Conservation (phyloP, 257 asterid genomes). For the Plantago major region DNA sequence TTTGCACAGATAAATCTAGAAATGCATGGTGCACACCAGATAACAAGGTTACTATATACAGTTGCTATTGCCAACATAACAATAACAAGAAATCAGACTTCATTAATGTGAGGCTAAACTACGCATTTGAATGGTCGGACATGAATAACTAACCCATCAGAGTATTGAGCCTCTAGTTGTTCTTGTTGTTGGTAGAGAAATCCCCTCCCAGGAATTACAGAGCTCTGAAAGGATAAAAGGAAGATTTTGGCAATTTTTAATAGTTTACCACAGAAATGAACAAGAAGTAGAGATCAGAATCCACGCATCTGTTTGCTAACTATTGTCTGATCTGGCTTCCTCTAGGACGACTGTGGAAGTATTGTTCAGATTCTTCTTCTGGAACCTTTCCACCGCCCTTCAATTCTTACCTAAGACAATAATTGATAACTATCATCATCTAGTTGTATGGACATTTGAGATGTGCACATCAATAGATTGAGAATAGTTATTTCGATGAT, state of each 20-base stretch:
- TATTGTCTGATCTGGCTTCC: slow-evolving; percentile 76
- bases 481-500: slow-evolving; percentile 8
- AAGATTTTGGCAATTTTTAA: slow-evolving; percentile 17
- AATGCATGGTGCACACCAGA: slow-evolving; percentile 1
- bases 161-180: slow-evolving; percentile 54
- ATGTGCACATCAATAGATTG: slow-evolving; percentile 11
- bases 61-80: not conserved
- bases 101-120: slow-evolving; percentile 4
- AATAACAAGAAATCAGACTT: slow-evolving; percentile 4
- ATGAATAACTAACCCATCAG: slow-evolving; percentile 56
- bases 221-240: slow-evolving; percentile 42
- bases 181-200: slow-evolving; percentile 48
- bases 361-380: slow-evolving; percentile 72
- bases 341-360: slow-evolving; percentile 74
- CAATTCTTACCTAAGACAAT: slow-evolving; percentile 64
- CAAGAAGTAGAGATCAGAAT: slow-evolving; percentile 10
- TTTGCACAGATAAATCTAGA: slow-evolving; percentile 7
- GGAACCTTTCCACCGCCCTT: slow-evolving; percentile 66
- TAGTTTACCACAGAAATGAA: slow-evolving; percentile 8
- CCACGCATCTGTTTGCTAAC: slow-evolving; percentile 72
- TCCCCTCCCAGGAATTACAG: slow-evolving; percentile 57
- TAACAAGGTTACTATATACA: no score
- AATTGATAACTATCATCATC: not conserved
- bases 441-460: slow-evolving; percentile 11
- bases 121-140: slow-evolving; percentile 13